These are phyloP conservation scores for Neurospora sp. DNA, from an alignment of 495 filamentous ascomycete species.

Conservation along the genomic window DNA sequence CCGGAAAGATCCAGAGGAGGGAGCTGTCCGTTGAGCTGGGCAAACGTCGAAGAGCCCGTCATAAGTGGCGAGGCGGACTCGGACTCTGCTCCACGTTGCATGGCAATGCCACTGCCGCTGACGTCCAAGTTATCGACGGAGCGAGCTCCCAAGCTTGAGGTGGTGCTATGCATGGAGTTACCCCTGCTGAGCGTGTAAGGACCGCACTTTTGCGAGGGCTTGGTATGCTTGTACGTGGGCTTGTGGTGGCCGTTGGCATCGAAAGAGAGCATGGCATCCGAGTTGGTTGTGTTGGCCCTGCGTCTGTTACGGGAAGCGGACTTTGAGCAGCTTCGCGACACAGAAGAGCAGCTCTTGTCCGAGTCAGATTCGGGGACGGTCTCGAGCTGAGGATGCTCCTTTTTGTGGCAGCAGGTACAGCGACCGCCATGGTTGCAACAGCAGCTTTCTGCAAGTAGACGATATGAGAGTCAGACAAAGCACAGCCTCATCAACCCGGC, in stretches of 20 bases:
- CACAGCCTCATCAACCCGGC: slow-evolving; percentile 24
- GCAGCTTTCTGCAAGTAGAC: slow-evolving; percentile 57
- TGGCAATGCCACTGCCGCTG: slow-evolving; percentile 8
- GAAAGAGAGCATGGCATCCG: slow-evolving; percentile 71
- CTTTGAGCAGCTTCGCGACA: slow-evolving; percentile 34
- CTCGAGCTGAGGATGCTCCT: slow-evolving; percentile 65
- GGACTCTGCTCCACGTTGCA: slow-evolving; percentile 49
- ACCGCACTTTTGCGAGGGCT: slow-evolving; percentile 72
- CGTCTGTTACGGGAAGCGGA: slow-evolving; percentile 45
- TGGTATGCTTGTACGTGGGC: slow-evolving; percentile 80
- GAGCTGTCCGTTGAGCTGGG: slow-evolving; percentile 51
- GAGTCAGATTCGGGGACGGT: slow-evolving; percentile 59
- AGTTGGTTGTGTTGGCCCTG: slow-evolving; percentile 69
- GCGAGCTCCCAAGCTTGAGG: slow-evolving; percentile 44
- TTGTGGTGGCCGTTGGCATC: slow-evolving; percentile 94
- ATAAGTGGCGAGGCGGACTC: slow-evolving; percentile 63
- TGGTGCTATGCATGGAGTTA: slow-evolving; percentile 55
- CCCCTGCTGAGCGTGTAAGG: slow-evolving; percentile 73
- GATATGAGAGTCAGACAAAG: slow-evolving; percentile 38
- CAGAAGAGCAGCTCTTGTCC: slow-evolving; percentile 34
- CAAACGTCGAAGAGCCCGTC: slow-evolving; percentile 41
- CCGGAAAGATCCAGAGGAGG: slow-evolving; percentile 54
- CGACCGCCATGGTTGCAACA: slow-evolving; percentile 86
- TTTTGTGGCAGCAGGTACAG: slow-evolving; percentile 89
- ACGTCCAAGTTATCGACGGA: slow-evolving; percentile 54